phyloP scores from a whole-genome alignment of 2,329 filamentous ascomycete species.

The Pseudogymnoascus sp. region DNA sequence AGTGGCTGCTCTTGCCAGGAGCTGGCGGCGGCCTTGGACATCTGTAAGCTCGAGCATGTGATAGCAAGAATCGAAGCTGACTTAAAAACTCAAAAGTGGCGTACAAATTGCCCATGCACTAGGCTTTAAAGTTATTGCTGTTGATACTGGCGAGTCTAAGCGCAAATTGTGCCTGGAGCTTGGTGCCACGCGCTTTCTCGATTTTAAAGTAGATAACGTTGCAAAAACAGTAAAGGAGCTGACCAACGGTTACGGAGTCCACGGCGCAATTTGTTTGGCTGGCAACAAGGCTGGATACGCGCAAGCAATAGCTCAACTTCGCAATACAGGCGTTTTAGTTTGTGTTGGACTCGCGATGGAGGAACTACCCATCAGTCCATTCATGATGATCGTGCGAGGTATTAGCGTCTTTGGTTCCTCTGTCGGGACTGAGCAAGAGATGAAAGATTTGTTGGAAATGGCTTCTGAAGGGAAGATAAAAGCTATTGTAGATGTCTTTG shows the following conservation, averaged over 20 bases:
- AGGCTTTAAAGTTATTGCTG: neutral
- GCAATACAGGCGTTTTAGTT: neutral
- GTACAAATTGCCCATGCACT: neutral
- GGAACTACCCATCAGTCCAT: neutral
- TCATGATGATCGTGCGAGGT: neutral
- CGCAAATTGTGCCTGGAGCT: neutral
- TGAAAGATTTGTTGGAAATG: slow-evolving; percentile 2
- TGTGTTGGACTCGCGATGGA: slow-evolving; percentile 9
- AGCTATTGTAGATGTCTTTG: slow-evolving; percentile 5
- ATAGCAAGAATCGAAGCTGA: neutral
- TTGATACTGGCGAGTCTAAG: neutral
- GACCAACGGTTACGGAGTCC: neutral
- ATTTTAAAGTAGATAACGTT: neutral
- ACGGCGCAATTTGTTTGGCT: neutral
- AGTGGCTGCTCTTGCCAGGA: neutral
- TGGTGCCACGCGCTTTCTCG: neutral
- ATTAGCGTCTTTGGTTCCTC: slow-evolving; percentile 6
- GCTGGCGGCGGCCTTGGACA: neutral
- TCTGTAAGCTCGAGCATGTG: neutral
- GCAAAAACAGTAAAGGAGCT: neutral
- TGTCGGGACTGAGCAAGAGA: slow-evolving; percentile 9
- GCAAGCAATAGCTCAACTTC: neutral
- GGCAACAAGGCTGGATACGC: neutral
- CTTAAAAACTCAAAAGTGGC: neutral
- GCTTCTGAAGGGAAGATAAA: slow-evolving; percentile 5